phyloP scores from a whole-genome alignment of 495 filamentous ascomycete species.

The Xylona heveae region DNA sequence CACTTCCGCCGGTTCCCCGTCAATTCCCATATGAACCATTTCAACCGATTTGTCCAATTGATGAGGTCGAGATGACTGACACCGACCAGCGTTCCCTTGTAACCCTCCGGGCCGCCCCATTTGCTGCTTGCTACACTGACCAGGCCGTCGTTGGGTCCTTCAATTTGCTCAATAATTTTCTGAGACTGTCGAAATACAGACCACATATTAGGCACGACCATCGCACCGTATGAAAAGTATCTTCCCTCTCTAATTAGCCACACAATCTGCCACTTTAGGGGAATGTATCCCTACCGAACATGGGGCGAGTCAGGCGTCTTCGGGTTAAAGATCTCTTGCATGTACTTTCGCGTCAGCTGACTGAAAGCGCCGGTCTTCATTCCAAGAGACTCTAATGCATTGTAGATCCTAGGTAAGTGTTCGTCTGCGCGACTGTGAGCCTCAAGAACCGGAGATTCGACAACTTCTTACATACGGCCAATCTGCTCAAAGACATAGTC shows the following conservation, averaged over 20 bases:
- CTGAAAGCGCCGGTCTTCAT: conserved; percentile 66
- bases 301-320: conserved; percentile 45
- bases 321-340: conserved; percentile 66
- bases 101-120: conserved; percentile 51
- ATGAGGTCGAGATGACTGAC: conserved; percentile 87
- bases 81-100: conserved; percentile 73
- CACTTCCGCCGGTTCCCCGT: conserved; percentile 50
- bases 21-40: conserved; percentile 45
- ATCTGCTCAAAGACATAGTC: conserved; percentile 63
- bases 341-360: conserved; percentile 67
- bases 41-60: conserved; percentile 80
- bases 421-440: conserved; percentile 14
- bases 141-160: conserved; percentile 83
- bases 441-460: too few species aligned
- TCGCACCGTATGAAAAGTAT: conserved; percentile 86
- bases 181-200: conserved; percentile 60
- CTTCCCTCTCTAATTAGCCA: conserved; percentile 11
- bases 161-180: conserved; percentile 38
- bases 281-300: conserved; percentile 27
- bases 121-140: conserved; percentile 69
- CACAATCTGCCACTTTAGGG: not conserved
- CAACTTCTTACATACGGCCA: conserved; percentile 21
- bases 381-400: conserved; percentile 38
- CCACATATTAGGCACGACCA: conserved; percentile 39
- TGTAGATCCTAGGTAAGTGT: conserved; percentile 47